Percentiles rank a stretch among this genome's conserved stretches.
These are phyloP conservation scores for Yueomyces sinensis DNA, from an alignment of 805 yeast species.

Conservation along the genomic window DNA sequence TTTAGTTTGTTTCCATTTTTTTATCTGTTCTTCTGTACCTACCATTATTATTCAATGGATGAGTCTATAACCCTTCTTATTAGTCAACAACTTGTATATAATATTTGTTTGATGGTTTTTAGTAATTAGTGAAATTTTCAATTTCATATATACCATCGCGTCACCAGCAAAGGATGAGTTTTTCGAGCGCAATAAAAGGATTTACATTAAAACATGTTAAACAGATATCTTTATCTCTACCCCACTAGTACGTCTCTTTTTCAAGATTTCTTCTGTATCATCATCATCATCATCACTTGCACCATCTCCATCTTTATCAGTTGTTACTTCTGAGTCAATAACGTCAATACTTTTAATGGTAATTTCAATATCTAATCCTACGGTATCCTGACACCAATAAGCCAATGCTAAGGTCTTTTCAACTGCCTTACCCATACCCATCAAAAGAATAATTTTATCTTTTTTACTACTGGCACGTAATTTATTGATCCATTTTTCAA, in stretches of 20 bases:
- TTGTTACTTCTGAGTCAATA: conserved; percentile 46
- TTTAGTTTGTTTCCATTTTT: conserved; percentile 32
- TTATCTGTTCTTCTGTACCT: conserved; percentile 8
- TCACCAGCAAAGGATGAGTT: too few relatives aligned
- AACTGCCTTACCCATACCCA: conserved; percentile 70
- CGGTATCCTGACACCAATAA: conserved; percentile 39
- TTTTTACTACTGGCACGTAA: conserved; percentile 32
- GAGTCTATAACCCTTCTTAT: not conserved
- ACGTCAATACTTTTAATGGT: conserved; percentile 55
- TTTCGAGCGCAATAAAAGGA: too few relatives aligned
- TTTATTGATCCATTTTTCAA: conserved; percentile 36
- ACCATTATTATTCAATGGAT: conserved; percentile 1
- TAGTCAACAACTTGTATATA: too few relatives aligned
- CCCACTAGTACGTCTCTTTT: conserved; percentile 29
- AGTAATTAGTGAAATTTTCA: too few relatives aligned
- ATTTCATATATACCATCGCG: too few relatives aligned
- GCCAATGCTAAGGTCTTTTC: conserved; percentile 53
- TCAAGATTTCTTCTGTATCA: conserved; percentile 22
- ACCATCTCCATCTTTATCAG: conserved; percentile 3
- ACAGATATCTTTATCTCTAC: conserved; percentile 28
- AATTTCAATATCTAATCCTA: conserved; percentile 41
- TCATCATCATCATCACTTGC: conserved; percentile 14
- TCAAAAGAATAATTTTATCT: conserved; percentile 33
- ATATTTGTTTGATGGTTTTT: too few relatives aligned
- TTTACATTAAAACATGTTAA: too few relatives aligned